A percentile compares a stretch with the other conserved stretches of the same genome.
These are phyloP conservation scores for Pueraria montana DNA, from an alignment of 306 rosid species.

Conservation along the genomic window DNA sequence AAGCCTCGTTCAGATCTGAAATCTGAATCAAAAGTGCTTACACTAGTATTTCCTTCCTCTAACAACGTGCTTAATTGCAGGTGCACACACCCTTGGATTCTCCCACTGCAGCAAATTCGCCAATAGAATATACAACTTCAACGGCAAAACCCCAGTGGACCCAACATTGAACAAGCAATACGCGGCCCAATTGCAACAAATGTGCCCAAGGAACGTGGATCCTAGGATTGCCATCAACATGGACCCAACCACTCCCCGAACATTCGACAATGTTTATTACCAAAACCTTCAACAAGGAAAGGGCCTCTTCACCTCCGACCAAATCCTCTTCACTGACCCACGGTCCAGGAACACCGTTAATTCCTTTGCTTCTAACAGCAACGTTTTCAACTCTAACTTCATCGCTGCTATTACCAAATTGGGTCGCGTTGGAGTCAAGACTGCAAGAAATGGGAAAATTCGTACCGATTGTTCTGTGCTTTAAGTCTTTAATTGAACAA, in stretches of 20 bases:
- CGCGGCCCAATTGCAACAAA: constrained; percentile 50
- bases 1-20: background rate
- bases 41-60: background rate
- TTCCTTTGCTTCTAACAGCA: constrained; percentile 53
- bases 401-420: constrained; percentile 66
- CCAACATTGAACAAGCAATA: constrained; percentile 58
- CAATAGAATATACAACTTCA: constrained; percentile 63
- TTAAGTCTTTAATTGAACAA: constrained; percentile 50
- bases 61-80: constrained; percentile 51
- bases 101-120: constrained; percentile 75
- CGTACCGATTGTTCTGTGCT: constrained; percentile 69
- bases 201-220: constrained; percentile 74
- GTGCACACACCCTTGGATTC: constrained; percentile 85
- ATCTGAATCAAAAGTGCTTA: background rate
- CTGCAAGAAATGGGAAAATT: constrained; percentile 66
- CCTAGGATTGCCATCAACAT: constrained; percentile 77
- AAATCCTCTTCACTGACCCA: constrained; percentile 62
- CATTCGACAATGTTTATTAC: constrained; percentile 69
- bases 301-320: constrained; percentile 81
- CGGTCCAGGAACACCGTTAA: constrained; percentile 62
- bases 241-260: constrained; percentile 80
- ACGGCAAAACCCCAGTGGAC: constrained; percentile 53
- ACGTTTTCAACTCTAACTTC: constrained; percentile 61
- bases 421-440: constrained; percentile 83
- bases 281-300: constrained; percentile 68